These are phyloP conservation scores for Oemleria cerasiformis DNA, from an alignment of 306 rosid species.

Conservation along the genomic window DNA sequence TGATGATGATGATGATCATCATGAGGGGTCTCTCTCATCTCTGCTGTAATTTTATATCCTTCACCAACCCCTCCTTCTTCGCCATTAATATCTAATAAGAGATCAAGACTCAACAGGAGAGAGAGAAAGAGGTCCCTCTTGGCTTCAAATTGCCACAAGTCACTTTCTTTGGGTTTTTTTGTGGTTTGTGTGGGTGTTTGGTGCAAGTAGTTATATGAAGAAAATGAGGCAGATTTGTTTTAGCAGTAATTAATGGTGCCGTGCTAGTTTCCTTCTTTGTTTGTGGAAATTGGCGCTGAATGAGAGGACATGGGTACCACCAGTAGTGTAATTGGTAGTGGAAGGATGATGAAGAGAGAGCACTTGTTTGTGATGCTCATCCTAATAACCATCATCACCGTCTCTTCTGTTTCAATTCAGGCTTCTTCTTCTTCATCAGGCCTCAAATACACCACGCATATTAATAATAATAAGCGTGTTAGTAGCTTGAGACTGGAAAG, in stretches of 20 bases:
- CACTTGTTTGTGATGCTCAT: neutral
- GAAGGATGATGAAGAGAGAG: conserved; percentile 20
- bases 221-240: conserved; percentile 5
- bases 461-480: conserved; percentile 28
- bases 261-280: neutral
- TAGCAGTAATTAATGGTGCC: conserved; percentile 23
- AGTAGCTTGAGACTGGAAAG: conserved; percentile 70
- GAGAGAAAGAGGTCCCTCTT: neutral
- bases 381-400: conserved; percentile 11
- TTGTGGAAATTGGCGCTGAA: conserved; percentile 30
- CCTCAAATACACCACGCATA: conserved; percentile 52
- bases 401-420: conserved; percentile 12
- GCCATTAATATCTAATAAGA: conserved; percentile 41
- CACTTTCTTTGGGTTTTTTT: conserved; percentile 28
- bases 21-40: conserved; percentile 9
- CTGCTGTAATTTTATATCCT: conserved; percentile 34
- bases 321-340: neutral
- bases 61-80: conserved; percentile 60
- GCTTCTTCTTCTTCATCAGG: conserved; percentile 12
- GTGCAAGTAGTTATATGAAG: conserved; percentile 11
- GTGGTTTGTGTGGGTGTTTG: conserved; percentile 30
- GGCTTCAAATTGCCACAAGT: conserved; percentile 14
- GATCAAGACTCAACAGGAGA: conserved; percentile 20
- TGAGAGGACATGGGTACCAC: conserved; percentile 21
- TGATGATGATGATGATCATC: conserved; percentile 49